phyloP scores from a whole-genome alignment of 345 rosid species.

The Arabidopsis suecica region DNA sequence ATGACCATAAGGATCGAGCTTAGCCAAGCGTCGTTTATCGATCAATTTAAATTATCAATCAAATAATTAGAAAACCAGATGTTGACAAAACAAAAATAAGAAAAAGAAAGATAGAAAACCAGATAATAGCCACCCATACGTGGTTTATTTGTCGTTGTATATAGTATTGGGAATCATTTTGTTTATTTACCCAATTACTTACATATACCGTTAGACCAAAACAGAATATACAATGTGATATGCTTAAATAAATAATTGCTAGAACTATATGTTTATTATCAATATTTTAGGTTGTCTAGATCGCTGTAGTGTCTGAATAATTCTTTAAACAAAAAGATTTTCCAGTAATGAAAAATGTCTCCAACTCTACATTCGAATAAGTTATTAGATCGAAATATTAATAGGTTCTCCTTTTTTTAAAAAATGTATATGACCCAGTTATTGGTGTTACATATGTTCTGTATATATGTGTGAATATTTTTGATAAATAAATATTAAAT shows the following conservation, averaged over 20 bases:
- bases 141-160: constrained; percentile 39
- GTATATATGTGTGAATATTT: not conserved
- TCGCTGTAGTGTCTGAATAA: constrained; percentile 7
- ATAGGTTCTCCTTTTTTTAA: not conserved
- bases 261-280: constrained; percentile 2
- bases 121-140: constrained; percentile 29
- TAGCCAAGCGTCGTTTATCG: constrained; percentile 34
- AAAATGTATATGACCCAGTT: not conserved
- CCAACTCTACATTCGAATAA: not conserved
- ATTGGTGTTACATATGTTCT: not conserved
- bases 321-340: constrained; percentile 9
- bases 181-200: constrained; percentile 24
- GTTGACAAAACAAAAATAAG: not conserved
- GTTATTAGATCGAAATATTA: not conserved
- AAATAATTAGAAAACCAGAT: constrained; percentile 31
- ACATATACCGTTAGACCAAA: constrained; percentile 35
- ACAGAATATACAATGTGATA: constrained; percentile 21
- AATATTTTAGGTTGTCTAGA: not conserved
- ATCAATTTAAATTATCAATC: constrained; percentile 24
- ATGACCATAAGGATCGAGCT: constrained; percentile 5
- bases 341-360: not conserved
- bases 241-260: constrained; percentile 11
- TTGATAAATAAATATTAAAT: not conserved
- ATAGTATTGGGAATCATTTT: constrained; percentile 29
- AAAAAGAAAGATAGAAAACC: not conserved